Base-by-base conservation (phyloP, 1,139 yeast species). In the Blastobotrys persicus region DNA sequence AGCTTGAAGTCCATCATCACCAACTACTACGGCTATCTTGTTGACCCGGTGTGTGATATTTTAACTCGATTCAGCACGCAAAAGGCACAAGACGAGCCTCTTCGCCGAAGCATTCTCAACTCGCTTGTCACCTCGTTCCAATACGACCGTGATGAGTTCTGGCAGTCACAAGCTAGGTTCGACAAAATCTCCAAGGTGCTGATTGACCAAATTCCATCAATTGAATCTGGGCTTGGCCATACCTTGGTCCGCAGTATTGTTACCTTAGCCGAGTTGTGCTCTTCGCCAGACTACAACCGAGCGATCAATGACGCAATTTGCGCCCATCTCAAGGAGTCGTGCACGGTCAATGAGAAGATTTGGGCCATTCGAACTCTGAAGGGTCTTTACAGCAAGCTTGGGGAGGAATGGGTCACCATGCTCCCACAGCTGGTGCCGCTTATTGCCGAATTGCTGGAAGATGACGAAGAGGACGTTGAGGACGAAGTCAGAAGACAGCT, bases 341-440 rank as follows among this genome's bases (percentile, higher is more conserved):
- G 65, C 43, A 45, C 54, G 1, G 54, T 81, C 13, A 69, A 70
- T 49, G 86, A 81, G 60, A 89, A 89, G 74, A 76, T 85, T 59
- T 88, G 96, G 95, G 81, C 96, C 28, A 78, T 88, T 47, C 81
- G 85, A 65, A 75, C 88, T 1, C 78, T 91, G 68, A 88, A 88
- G 69, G 76, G 81, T 20, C 80, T 92, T 38, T 92, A 89, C 77
- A 87, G 87, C 58, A 87, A 87, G 73, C 83, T 89, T 65, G 98
- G 98, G 47, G 98, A 92, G 63, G 89, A 84, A 66, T 92, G 98
- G 98, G 78, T 92, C 56, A 73, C 85, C 34, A 78, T 87, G 74
- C 77, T 92, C 63, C 98, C 98, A 20, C 96, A 92, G 62, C 77
- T 92, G 61, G 95, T 94, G 55, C 99, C 99, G 39, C 79, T 88